Evolutionary conservation across 2,329 filamentous ascomycete species (phyloP), one percentile per base, ranked within the genome.

Genomic region (Colletotrichum trifolii): DNA sequence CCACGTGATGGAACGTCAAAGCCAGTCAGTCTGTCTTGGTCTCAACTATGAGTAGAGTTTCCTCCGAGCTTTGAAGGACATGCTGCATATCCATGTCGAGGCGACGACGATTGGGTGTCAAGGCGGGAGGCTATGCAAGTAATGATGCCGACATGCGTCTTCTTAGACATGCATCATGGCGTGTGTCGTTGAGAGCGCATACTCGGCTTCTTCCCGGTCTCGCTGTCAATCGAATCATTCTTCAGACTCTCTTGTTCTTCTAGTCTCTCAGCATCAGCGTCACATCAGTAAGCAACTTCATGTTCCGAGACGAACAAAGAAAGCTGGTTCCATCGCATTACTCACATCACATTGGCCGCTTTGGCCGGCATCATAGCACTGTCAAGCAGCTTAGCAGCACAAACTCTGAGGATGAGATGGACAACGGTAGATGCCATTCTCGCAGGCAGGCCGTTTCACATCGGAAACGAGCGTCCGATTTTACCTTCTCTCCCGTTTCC

Each of bases 1-100:
- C 36, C 63, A 63, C 63, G 63, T 66, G 58, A 66, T 33, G 17
- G 17, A 17, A 57, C 9, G 42, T 49, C 58, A 63, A 63, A 66
- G 63, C 63, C 57, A 63, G 63, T 38, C 17, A 3, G 17, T 17
- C 17, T 17, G 17, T 17, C 17, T n/a, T 57, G 38, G 63, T 62
- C 63, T 57, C 47, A 66, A 57, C 52, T 66, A 7, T 13, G 33
- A 34, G 17, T 40, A 62, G 42, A 34, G 52, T 66, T 66, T 66
- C 17, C 17, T 48, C 15, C 35, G 34, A 53, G 46, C 47, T 48
- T 15, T 53, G 9, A 40, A 42, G 38, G 47, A 38, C 42, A 57
- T 39, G 42, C 63, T 57, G 58, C 58, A 66, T 38, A 9, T 10
- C 34, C 36, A 34, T 34, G 10, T n/a, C 49, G 42, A 52, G 58